phyloP scores from a whole-genome alignment of 2,329 filamentous ascomycete genomes.

The Cladosporium sphaerospermum region DNA sequence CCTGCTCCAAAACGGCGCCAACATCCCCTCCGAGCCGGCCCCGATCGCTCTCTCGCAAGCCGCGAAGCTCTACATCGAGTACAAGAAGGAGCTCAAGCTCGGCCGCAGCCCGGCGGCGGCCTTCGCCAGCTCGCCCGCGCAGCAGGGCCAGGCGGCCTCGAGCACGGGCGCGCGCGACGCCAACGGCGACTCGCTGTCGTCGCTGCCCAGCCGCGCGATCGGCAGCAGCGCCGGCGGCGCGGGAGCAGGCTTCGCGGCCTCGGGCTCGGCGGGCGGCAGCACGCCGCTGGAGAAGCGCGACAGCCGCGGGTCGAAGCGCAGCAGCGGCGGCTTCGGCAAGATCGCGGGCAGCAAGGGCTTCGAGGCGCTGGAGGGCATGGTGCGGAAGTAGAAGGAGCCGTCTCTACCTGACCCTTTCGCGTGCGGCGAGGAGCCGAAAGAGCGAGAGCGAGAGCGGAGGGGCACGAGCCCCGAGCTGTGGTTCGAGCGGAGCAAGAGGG shows the following conservation, averaged over 20 bases:
- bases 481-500: background rate
- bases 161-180: conserved; percentile 19
- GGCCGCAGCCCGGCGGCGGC: conserved; percentile 23
- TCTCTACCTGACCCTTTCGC: background rate
- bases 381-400: conserved; percentile 25
- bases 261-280: background rate
- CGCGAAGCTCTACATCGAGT: conserved; percentile 78
- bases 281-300: conserved; percentile 2
- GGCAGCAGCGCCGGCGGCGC: conserved; percentile 30
- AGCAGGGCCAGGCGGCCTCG: conserved; percentile 2
- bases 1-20: conserved; percentile 86
- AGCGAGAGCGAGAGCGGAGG: background rate
- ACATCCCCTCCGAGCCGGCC: conserved; percentile 68
- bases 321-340: conserved; percentile 4
- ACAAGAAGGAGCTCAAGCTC: conserved; percentile 52
- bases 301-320: background rate
- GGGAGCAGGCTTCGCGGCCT: conserved; percentile 11
- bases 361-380: conserved; percentile 26
- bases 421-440: background rate
- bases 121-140: background rate
- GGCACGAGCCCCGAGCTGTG: background rate
- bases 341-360: conserved; percentile 16
- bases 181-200: conserved; percentile 52
- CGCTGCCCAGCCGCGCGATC: conserved; percentile 50
- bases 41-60: conserved; percentile 77